Percentiles rank a stretch among this genome's conserved stretches.
Evolutionary conservation across 208 protist genomes (phyloP).

Genomic region (Trichomonas tenax): DNA sequence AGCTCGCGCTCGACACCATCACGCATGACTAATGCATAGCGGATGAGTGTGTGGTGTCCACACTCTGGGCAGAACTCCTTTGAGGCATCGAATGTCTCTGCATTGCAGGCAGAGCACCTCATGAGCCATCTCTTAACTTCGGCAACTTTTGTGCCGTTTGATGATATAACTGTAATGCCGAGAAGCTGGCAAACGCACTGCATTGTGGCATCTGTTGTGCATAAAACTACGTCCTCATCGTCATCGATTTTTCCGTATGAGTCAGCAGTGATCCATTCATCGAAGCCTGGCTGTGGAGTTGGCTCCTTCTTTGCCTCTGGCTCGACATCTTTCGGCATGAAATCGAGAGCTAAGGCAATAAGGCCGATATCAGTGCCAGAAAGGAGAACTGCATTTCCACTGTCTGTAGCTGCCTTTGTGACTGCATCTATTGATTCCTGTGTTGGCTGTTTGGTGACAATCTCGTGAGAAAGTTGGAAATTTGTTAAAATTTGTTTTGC

Average conservation of each 20-base stretch:
- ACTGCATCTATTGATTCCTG: background rate
- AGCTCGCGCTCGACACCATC: background rate
- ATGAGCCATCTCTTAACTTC: constrained; percentile 12
- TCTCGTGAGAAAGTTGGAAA: background rate
- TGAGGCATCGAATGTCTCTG: background rate
- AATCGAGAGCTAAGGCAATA: background rate
- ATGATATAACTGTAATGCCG: background rate
- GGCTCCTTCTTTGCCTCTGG: background rate
- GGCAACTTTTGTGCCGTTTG: background rate
- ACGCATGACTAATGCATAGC: background rate
- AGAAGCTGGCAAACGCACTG: background rate
- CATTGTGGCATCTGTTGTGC: constrained; percentile 9
- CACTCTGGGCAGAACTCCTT: constrained; percentile 15
- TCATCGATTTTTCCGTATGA: background rate
- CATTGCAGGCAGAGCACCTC: background rate
- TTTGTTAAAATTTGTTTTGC: background rate
- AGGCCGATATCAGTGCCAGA: background rate
- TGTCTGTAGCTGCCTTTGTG: background rate
- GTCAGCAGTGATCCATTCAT: constrained; percentile 8
- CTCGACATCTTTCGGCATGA: background rate
- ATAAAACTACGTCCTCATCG: background rate
- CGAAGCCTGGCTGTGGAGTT: background rate
- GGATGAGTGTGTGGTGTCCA: background rate
- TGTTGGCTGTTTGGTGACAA: background rate
- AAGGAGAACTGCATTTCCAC: background rate